phyloP scores from a whole-genome alignment of 495 filamentous ascomycete genomes.

The Tuber microsphaerosporum region DNA sequence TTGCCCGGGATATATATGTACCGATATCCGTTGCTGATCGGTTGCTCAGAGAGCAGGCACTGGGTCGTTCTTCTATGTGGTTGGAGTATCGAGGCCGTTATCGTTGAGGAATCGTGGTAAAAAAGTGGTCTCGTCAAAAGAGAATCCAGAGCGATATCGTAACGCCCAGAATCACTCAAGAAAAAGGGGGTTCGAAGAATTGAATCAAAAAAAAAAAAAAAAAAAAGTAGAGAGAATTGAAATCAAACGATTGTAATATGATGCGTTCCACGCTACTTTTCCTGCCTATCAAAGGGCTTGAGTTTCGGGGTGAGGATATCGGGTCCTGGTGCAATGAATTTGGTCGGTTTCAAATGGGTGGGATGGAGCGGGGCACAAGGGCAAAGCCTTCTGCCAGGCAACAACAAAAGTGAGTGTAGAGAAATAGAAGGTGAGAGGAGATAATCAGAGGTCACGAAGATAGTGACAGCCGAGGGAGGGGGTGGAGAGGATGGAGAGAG shows the following conservation, averaged over 20 bases:
- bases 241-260: slow-evolving; percentile 15
- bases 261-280: slow-evolving; percentile 33
- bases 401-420: slow-evolving; percentile 30
- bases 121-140: slow-evolving; percentile 12
- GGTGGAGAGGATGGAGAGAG: not conserved
- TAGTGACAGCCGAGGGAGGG: slow-evolving; percentile 11
- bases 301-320: slow-evolving; percentile 12
- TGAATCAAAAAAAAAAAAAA: not conserved
- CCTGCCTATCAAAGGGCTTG: slow-evolving; percentile 34
- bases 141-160: slow-evolving; percentile 15
- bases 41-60: not conserved
- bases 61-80: not conserved
- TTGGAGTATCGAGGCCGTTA: slow-evolving; percentile 1
- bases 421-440: slow-evolving; percentile 14
- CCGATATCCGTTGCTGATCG: not conserved
- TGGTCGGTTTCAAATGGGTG: slow-evolving; percentile 18
- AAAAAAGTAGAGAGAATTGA: slow-evolving; percentile 1
- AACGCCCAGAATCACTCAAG: slow-evolving; percentile 17
- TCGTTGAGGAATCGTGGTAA: slow-evolving; percentile 2
- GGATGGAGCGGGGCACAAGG: slow-evolving; percentile 13
- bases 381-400: slow-evolving; percentile 18
- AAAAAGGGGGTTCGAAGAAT: slow-evolving; percentile 11
- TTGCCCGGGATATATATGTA: not conserved
- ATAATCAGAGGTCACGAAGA: slow-evolving; percentile 20
- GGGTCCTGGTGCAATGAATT: slow-evolving; percentile 22